phyloP scores from a whole-genome alignment of 2,329 filamentous ascomycete genomes.

The Akanthomyces dipterigenus region DNA sequence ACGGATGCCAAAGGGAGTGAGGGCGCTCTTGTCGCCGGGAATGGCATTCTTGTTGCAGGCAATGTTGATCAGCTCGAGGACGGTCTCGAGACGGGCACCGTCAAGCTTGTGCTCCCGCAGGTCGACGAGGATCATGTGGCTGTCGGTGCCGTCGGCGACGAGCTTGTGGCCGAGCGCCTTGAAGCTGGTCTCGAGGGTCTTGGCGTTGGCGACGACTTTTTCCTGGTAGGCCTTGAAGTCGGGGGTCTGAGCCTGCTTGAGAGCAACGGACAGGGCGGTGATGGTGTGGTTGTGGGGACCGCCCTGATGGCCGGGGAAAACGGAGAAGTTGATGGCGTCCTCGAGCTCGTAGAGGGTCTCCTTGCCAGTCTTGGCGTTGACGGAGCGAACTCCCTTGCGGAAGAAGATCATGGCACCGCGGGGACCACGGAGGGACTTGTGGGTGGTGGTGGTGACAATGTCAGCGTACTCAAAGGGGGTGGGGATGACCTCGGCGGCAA shows the following conservation, averaged over 20 bases:
- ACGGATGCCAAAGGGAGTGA: slow-evolving; percentile 89
- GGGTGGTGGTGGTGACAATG: slow-evolving; percentile 95
- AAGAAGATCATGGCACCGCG: slow-evolving; percentile 99
- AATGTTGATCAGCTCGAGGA: slow-evolving; percentile 97
- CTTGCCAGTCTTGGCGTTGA: slow-evolving; percentile 86
- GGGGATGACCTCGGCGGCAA: slow-evolving; percentile 87
- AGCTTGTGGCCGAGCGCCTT: slow-evolving; percentile 89
- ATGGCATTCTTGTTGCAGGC: slow-evolving; percentile 99
- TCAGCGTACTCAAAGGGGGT: slow-evolving; percentile 90
- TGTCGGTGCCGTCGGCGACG: slow-evolving; percentile 92
- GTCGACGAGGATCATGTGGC: slow-evolving; percentile 94
- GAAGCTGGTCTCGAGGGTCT: slow-evolving; percentile 78
- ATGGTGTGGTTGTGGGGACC: slow-evolving; percentile 99
- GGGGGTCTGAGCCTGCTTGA: slow-evolving; percentile 84
- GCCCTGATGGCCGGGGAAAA: slow-evolving; percentile 98
- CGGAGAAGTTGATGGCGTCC: slow-evolving; percentile 94
- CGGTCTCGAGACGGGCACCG: slow-evolving; percentile 89
- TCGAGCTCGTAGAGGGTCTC: slow-evolving; percentile 89
- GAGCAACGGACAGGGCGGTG: slow-evolving; percentile 86
- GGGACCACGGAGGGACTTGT: slow-evolving; percentile 97
- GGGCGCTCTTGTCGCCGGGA: slow-evolving; percentile 92
- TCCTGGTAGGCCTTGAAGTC: slow-evolving; percentile 95
- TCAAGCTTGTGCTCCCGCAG: slow-evolving; percentile 82
- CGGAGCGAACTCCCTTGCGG: slow-evolving; percentile 89
- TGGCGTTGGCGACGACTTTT: slow-evolving; percentile 87